Evolutionary conservation across 179 eudicot species (phyloP).

Genomic region (Corrigiola litoralis): DNA sequence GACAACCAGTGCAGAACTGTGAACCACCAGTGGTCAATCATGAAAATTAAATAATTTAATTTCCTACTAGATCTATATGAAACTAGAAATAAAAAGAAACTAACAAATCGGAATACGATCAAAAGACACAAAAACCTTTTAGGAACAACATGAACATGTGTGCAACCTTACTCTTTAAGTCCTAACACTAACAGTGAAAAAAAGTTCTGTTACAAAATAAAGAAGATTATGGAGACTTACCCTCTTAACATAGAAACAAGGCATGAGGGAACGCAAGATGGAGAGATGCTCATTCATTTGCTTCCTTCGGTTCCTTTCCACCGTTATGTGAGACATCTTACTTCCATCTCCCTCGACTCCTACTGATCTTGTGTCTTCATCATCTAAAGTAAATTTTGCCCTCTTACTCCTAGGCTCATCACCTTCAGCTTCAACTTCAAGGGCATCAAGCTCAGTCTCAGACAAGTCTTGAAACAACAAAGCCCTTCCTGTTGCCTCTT

Average conservation of each 20-base stretch:
- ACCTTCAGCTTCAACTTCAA: no score
- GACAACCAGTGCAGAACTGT: no score
- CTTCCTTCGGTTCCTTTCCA: conserved; percentile 88
- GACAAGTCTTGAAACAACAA: conserved; percentile 16
- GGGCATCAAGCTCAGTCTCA: conserved; percentile 2
- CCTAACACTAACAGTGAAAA: not conserved
- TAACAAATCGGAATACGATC: no score
- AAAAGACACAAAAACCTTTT: no score
- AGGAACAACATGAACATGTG: not conserved
- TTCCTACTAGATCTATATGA: no score
- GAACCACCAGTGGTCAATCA: no score
- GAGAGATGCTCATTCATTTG: conserved; percentile 90
- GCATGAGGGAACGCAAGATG: conserved; percentile 84
- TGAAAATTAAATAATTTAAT: no score
- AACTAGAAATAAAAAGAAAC: no score
- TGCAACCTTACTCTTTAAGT: not conserved
- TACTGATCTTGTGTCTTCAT: no score
- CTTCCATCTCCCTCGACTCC: not conserved
- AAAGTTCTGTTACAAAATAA: no score
- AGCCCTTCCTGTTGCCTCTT: not conserved
- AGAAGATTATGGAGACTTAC: conserved; percentile 31
- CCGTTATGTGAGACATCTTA: conserved; percentile 69
- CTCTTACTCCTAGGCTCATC: conserved; percentile 3
- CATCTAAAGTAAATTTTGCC: not conserved
- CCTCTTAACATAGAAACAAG: conserved; percentile 91